Base-by-base conservation (phyloP, 1,284 basidiomycete species). In the Wallemia hederae region DNA sequence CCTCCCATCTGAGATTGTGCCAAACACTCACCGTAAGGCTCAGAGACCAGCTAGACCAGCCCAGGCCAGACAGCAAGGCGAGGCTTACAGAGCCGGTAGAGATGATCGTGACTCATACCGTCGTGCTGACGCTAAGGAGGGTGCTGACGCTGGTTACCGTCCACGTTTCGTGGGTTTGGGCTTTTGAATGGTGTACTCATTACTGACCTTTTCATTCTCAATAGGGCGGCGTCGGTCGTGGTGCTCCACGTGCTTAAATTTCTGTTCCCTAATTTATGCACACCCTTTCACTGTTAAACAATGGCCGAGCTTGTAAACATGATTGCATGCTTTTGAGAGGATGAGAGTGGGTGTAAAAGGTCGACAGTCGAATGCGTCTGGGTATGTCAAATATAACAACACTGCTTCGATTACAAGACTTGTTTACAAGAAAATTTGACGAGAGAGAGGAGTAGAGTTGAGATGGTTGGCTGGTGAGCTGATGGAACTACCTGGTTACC, bases 1-100 rank as follows among this genome's bases (percentile, higher is more conserved):
- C 76, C 81, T 94, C 67, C 89, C 89, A 62, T 74, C 75, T 63
- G 88, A 92, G 63, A 62, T 63, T 24, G 24, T 25, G 5, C 27
- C 28, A 63, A 90, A 85, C 63, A 96, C 90, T 66, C 86, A 91
- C 80, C 91, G 91, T 79, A 92, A 89, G 77, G 83, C 85, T 63
- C 82, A 71, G 72, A 66, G 87, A 79, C 73, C 79, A 78, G 64
- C 77, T 76, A 67, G 82, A 80, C 66, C 67, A n/a, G 65, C 69
- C 63, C 75, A 77, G 62, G 80, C 77, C 62, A 49, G 39, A 49
- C 39, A 49, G n/a, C 70, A 70, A 63, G 80, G 80, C 49, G 85
- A 83, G 69, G 80, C 82, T 29, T 86, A 89, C 77, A 83, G 86
- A 65, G 76, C 85, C 60, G 85, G 86, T 68, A 83, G 65, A 61